Base-by-base conservation (phyloP, 2,329 filamentous ascomycete species). In the Aspergillus fumigatiaffinis region DNA sequence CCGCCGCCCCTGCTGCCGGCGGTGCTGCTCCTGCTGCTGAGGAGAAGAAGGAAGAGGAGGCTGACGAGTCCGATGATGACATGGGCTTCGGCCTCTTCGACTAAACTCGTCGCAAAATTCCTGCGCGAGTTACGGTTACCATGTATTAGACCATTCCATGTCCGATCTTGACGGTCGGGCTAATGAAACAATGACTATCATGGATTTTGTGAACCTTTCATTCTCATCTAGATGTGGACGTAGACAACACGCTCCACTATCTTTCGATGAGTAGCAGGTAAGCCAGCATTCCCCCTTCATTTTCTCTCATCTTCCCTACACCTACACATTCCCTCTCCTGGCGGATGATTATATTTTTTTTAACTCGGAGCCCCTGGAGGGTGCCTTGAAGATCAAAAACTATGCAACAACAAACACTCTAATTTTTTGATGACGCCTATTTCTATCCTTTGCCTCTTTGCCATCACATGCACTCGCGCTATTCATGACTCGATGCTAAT, bases 81-180 rank as follows among this genome's bases (percentile, higher is more conserved):
- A 73, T 72, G 65, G 87, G 87, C 76, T 92, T 93, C 82, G 90
- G 87, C 84, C 86, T 93, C 75, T 93, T 94, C 77, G 82, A 84
- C 74, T 85, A 85, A 80, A 69, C 68, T 59, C 63, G 51, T 68
- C 59, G 55, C 55, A 56, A 57, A 38, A 29, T 53, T 64, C 51
- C 56, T 57, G 60, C 53, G 63, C 61, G 60, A 58, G 68, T 66
- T 67, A 67, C 63, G 66, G 69, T 57, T 64, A 61, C 68, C 67
- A 73, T 76, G 70, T 74, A 74, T 68, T 71, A 73, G 68, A 71
- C 69, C 65, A 59, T 68, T 67, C 61, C 65, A 70, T 67, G 63
- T 51, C 65, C 66, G 64, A 67, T 68, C 64, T 68, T 65, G 60
- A 68, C 61, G 68, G 65, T 67, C 62, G 64, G 66, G 65, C 58